These are phyloP conservation scores for Penicillium arizonense DNA, from an alignment of 495 filamentous ascomycete species.

Conservation along the genomic window DNA sequence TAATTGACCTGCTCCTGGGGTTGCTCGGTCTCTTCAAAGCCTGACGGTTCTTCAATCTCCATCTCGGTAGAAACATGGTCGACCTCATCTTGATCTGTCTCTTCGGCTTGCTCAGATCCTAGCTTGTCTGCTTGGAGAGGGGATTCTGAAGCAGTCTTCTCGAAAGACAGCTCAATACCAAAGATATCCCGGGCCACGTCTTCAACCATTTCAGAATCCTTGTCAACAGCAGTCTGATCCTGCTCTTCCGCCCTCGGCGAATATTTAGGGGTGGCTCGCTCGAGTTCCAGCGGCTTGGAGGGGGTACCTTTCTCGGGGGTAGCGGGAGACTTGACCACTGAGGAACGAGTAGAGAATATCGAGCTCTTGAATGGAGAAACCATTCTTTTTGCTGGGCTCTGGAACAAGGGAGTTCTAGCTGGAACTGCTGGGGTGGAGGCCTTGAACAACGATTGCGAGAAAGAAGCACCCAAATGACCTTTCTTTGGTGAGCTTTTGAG, in stretches of 20 bases:
- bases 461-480: conserved; percentile 35
- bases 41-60: not conserved
- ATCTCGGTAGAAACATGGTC: not conserved
- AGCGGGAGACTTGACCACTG: not conserved
- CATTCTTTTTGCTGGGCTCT: conserved; percentile 44
- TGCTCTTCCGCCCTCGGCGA: not conserved
- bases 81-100: conserved; percentile 9
- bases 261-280: not conserved
- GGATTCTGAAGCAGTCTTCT: conserved; percentile 8
- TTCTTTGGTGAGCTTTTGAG: conserved; percentile 48
- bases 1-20: conserved; percentile 7
- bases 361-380: conserved; percentile 40
- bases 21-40: not conserved
- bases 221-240: conserved; percentile 4
- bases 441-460: conserved; percentile 29
- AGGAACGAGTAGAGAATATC: conserved; percentile 12
- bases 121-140: not conserved
- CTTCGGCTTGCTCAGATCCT: conserved; percentile 1
- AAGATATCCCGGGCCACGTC: conserved; percentile 30
- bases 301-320: not conserved
- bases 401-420: conserved; percentile 35
- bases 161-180: conserved; percentile 21
- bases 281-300: not conserved
- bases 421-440: conserved; percentile 31
- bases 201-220: conserved; percentile 23